These are phyloP conservation scores for Cicer chorassanicum DNA, from an alignment of 306 rosid genomes.

Conservation along the genomic window DNA sequence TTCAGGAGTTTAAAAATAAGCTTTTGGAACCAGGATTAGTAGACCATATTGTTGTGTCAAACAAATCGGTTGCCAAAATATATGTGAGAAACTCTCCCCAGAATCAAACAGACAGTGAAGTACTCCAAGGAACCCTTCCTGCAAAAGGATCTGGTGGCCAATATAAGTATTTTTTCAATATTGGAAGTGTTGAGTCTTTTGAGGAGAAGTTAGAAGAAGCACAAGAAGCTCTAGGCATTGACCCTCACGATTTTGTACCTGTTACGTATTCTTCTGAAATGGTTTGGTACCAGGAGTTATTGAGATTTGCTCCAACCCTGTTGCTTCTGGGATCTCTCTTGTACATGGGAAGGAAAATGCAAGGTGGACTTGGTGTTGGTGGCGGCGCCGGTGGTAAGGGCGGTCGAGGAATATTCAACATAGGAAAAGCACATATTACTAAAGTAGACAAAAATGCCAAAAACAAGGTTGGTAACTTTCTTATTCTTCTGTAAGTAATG, in stretches of 20 bases:
- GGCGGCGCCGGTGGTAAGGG: constrained; percentile 68
- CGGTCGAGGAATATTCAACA: constrained; percentile 90
- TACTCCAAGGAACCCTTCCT: constrained; percentile 63
- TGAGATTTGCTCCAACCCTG: constrained; percentile 78
- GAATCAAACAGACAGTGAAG: constrained; percentile 64
- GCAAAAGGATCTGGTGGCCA: constrained; percentile 62
- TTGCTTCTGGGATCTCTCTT: constrained; percentile 71
- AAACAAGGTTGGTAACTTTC: constrained; percentile 68
- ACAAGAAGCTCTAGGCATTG: constrained; percentile 83
- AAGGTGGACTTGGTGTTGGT: constrained; percentile 85
- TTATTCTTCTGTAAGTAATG: constrained; percentile 3
- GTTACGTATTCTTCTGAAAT: constrained; percentile 81
- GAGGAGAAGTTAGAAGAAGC: constrained; percentile 98
- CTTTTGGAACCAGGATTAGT: constrained; percentile 94
- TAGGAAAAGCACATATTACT: constrained; percentile 87
- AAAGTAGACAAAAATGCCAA: constrained; percentile 89
- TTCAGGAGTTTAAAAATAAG: constrained; percentile 93
- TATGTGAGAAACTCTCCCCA: constrained; percentile 72
- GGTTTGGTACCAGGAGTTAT: constrained; percentile 75
- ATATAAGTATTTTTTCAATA: constrained; percentile 81
- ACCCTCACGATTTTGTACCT: constrained; percentile 84
- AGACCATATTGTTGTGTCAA: constrained; percentile 84
- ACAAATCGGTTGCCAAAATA: constrained; percentile 93
- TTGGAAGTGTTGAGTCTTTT: constrained; percentile 92
- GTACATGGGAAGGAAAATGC: constrained; percentile 80